Evolutionary conservation across 2,329 filamentous ascomycete genomes (phyloP), one percentile per base, ranked within the genome.

Genomic region (Beauveria medogensis): DNA sequence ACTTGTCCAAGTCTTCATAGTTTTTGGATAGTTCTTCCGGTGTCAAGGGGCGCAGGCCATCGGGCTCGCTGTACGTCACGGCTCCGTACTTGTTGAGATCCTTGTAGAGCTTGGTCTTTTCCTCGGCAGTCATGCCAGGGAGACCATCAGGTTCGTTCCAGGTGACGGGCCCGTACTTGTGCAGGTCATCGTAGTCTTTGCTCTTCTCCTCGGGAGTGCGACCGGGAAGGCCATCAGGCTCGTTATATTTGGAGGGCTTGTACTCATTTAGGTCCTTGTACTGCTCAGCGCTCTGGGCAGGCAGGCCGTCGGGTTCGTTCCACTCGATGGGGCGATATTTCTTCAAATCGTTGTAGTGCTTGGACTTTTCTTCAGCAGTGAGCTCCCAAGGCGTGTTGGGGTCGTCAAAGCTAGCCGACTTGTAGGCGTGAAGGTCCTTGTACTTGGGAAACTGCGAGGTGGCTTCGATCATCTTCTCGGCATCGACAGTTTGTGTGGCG

Each of bases 1-100:
- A 80, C 18, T 72, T 70, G 20, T 72, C 67, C 5, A 80, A 68
- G 43, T 80, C 78, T 16, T 72, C 69, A 62, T 78, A 77, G 48
- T 70, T 65, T 55, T 73, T 74, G 18, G 72, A 73, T n/a, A 65
- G 60, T 48, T 75, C 71, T 53, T 73, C 70, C 0, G 69, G 47
- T 2, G 70, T 70, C n/a, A 60, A 60, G 30, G 71, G 64, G 10
- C 68, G 66, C 20, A 71, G 63, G 14, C 70, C 71, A 44, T 73
- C 64, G 0, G 70, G 71, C 46, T 72, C 71, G 34, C 70, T 71
- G 67, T 69, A 72, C 16, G 60, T 64, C 20, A 68, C 68, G 0
- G 67, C 66, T 3, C 62, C 67, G 59, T 76, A 77, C 18, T 69
- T 67, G 41, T 68, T 60, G 2, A 77, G 66, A 56, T 76, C 74